Evolutionary conservation across 2,329 filamentous ascomycete species (phyloP), one percentile per base, ranked within the genome.

Genomic region (Penicillium sp.): DNA sequence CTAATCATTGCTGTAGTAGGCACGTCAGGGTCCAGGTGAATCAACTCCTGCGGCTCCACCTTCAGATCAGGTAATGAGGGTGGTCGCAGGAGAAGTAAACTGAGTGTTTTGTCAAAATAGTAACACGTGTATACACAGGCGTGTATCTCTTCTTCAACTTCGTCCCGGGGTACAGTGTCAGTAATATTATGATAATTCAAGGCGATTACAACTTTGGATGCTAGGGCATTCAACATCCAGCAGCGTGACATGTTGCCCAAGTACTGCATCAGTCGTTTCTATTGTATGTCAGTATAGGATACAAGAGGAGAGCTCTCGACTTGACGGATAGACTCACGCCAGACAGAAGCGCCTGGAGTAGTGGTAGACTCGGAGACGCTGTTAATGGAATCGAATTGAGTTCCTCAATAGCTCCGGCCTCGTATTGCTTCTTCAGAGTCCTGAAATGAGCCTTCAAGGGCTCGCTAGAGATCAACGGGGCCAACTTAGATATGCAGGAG

Each of bases 151-250:
- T 64, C 53, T 55, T 69, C 67, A 8, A 61, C 55, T 15, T 67
- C 62, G 20, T 53, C 61, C 45, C 59, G 58, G 8, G 67, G 63
- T 20, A 37, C 47, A 3, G 57, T 11, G 15, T 64, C 57, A 0
- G 63, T 67, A 42, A 69, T 67, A n/a, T 66, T 68, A 45, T 69
- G 67, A 43, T 69, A 69, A 34, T 67, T 63, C 28, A 69, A 60
- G 12, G 67, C 63, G 15, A 69, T 60, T 5, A 69, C 58, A 31
- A 68, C 51, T 7, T 57, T 54, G 0, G 61, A 65, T 14, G 67
- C 66, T 35, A 60, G 39, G 17, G 64, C 55, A 10, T 58, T 64
- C 39, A 69, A 52, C 63, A 66, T 66, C 67, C 67, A 69, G 37
- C 66, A 63, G n/a, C 64, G 64, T 12, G 64, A 63, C 63, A 64